Conservation (phyloP, 2,329 filamentous ascomycete genomes). For the Zarea fungicola region DNA sequence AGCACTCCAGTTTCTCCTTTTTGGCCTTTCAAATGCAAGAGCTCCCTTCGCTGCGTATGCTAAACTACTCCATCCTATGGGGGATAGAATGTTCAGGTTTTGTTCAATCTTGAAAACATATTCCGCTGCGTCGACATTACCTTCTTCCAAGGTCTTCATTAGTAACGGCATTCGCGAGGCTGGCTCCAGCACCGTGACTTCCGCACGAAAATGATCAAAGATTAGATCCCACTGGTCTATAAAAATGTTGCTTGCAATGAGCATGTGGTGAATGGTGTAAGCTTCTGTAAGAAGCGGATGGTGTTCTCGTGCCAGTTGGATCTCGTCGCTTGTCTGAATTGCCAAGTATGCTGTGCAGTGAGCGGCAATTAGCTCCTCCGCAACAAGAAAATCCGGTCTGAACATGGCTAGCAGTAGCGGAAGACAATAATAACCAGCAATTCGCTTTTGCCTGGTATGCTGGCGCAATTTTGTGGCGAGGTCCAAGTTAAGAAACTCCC, state of each 20-base stretch:
- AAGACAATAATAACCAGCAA: not conserved
- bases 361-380: not conserved
- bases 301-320: no score
- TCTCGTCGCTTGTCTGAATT: no score
- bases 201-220: no score
- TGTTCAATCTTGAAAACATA: not conserved
- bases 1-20: not conserved
- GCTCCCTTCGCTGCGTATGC: not conserved
- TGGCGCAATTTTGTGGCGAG: not conserved
- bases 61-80: not conserved
- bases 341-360: not conserved
- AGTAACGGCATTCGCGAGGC: no score
- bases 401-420: slow-evolving; percentile 1
- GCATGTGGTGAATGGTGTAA: no score
- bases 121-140: not conserved
- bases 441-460: not conserved
- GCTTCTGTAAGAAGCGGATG: no score
- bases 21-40: not conserved
- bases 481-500: not conserved
- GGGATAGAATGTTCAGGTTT: not conserved
- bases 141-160: no score
- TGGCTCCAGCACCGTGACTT: no score
- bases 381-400: not conserved
- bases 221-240: no score
- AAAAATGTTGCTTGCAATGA: no score